Percentiles rank a stretch among this genome's conserved stretches.
These are phyloP conservation scores for Ramaria sp. DNA, from an alignment of 768 basidiomycete species.

Conservation along the genomic window DNA sequence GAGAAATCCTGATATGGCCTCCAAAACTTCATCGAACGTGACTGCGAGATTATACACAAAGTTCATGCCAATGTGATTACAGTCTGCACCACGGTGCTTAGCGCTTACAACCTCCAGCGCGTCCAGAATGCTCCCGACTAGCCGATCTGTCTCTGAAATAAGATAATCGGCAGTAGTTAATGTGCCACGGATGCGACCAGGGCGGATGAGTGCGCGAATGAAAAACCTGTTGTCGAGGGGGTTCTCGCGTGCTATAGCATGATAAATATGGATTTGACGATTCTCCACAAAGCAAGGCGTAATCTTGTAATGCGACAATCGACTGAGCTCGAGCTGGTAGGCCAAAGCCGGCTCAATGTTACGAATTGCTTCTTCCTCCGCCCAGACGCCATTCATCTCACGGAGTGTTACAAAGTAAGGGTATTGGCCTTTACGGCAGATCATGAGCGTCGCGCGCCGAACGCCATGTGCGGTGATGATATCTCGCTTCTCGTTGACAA, in stretches of 20 bases:
- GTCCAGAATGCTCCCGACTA: constrained; percentile 89
- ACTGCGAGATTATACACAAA: constrained; percentile 96
- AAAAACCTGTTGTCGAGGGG: constrained; percentile 98
- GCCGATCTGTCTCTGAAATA: constrained; percentile 94
- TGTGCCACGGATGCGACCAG: constrained; percentile 82
- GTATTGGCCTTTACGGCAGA: constrained; percentile 86
- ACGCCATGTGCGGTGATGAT: constrained; percentile 69
- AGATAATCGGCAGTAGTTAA: constrained; percentile 98
- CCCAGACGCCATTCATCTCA: constrained; percentile 63
- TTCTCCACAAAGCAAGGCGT: constrained; percentile 94
- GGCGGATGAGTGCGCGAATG: constrained; percentile 90
- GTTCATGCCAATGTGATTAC: constrained; percentile 99
- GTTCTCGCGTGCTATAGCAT: constrained; percentile 90
- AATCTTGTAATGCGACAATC: constrained; percentile 93
- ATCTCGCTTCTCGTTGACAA: constrained; percentile 57
- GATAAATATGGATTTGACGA: constrained; percentile 97
- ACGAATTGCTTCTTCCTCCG: constrained; percentile 91
- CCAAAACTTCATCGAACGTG: constrained; percentile 91
- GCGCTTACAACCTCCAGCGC: constrained; percentile 90
- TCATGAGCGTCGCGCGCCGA: constrained; percentile 83
- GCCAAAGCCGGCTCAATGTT: constrained; percentile 98
- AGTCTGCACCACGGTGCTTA: constrained; percentile 84
- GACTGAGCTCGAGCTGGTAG: constrained; percentile 94
- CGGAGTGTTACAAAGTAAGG: constrained; percentile 93
- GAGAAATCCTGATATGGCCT: constrained; percentile 97